Base-by-base conservation (phyloP, 176 grass and related monocot species). In the Carex kokanica region DNA sequence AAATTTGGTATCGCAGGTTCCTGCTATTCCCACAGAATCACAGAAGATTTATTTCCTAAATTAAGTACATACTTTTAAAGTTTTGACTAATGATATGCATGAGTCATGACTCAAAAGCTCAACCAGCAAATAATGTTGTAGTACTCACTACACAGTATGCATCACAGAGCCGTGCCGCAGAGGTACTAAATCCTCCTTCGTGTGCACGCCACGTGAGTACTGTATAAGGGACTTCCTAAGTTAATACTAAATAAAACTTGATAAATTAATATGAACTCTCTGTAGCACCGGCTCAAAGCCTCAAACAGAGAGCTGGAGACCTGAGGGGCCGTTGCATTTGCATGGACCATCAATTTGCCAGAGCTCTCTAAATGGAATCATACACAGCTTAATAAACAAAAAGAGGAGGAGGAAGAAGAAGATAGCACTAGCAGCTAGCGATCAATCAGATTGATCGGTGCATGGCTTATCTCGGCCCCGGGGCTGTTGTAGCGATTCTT, bases 391-490 rank as follows among this genome's bases (percentile, higher is more conserved):
- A 23, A 20, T 73, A 69, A 21, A 25, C 29, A 29, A 18, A 34
- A 0, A 38, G 64, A 67, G 18, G 18, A 74, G 24, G 70, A 74
- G 3, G 43, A 74, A 27, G 43, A 41, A 47, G 38, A 11, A 73
- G 18, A 18, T 58, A 7, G 18, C 36, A 38, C 4, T 5, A 59
- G n/a, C 5, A 20, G 4, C 4, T 0, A 64, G 0, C 11, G 4
- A 65, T 4, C 7, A 27, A n/a, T 6, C 8, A n/a, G 0, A 21
- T 49, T 0, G 45, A 20, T 81, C 38, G 78, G 63, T 81, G 78
- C 57, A 81, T 81, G 78, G 78, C 78, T 21, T 61, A 81, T 63
- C 8, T 81, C 57, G 78, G 78, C 7, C 29, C 78, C 6, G 38
- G 71, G 10, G 83, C 49, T 58, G 4, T 85, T 24, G 10, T 85